These are phyloP conservation scores for Helichrysum umbraculigerum DNA, from an alignment of 129 eudicot genomes.

Conservation along the genomic window DNA sequence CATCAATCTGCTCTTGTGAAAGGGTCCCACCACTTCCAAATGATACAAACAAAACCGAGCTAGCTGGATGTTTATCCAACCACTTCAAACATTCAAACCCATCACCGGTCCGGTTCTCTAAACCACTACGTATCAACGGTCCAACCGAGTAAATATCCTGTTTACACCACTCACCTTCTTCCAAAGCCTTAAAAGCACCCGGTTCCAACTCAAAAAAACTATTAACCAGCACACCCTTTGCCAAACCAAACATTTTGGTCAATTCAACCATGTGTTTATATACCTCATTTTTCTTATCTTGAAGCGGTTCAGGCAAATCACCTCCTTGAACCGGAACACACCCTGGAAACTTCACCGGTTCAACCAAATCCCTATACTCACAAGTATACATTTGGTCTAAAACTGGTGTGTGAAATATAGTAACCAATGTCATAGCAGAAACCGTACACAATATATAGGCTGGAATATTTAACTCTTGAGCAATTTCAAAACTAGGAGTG, in stretches of 20 bases:
- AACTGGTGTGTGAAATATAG: conserved; percentile 20
- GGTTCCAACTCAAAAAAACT: conserved; percentile 45
- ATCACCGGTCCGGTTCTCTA: background rate
- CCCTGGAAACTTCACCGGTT: conserved; percentile 43
- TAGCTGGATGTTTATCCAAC: conserved; percentile 48
- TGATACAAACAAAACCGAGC: conserved; percentile 48
- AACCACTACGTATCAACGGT: conserved; percentile 39
- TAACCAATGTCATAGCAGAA: conserved; percentile 38
- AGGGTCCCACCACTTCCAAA: conserved; percentile 66
- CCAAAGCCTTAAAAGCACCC: conserved; percentile 39
- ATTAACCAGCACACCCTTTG: conserved; percentile 46
- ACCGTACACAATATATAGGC: conserved; percentile 34
- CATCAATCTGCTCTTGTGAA: conserved; percentile 37
- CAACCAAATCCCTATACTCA: conserved; percentile 42
- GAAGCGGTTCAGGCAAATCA: conserved; percentile 41
- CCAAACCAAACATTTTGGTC: conserved; percentile 25
- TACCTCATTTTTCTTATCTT: conserved; percentile 35
- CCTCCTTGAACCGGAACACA: conserved; percentile 47
- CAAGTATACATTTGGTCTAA: conserved; percentile 33
- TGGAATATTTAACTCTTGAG: conserved; percentile 31
- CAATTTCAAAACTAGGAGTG: conserved; percentile 38
- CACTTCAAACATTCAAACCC: conserved; percentile 42
- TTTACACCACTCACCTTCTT: conserved; percentile 35
- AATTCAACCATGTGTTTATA: conserved; percentile 21
- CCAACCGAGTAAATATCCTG: conserved; percentile 47